Percentiles rank a stretch among this genome's conserved stretches.
Evolutionary conservation across 2,329 filamentous ascomycete genomes (phyloP).

Genomic region (Hypoxylon sp.): DNA sequence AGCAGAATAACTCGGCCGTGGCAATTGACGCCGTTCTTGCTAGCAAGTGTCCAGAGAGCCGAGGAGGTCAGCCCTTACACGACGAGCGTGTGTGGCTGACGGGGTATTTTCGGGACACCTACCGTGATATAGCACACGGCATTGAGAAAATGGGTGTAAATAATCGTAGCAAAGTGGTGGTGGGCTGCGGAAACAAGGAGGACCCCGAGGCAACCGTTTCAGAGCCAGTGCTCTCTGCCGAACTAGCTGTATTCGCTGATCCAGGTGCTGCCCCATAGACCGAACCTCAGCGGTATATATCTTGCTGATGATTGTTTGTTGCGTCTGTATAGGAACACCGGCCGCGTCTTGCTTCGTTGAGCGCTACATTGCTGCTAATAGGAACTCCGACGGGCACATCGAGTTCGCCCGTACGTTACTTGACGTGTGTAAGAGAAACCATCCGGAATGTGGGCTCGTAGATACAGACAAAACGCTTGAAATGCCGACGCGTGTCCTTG

Average conservation of each 20-base stretch:
- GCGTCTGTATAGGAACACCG: slow-evolving; percentile 28
- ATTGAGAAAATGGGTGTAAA: neutral
- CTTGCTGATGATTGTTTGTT: slow-evolving; percentile 3
- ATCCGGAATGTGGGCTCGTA: slow-evolving; percentile 30
- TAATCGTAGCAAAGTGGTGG: slow-evolving; percentile 14
- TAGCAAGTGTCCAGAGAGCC: slow-evolving; percentile 4
- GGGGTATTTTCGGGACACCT: slow-evolving; percentile 16
- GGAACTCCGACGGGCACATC: slow-evolving; percentile 29
- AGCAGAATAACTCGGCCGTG: neutral
- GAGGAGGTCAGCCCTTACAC: slow-evolving; percentile 13
- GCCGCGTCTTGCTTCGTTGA: slow-evolving; percentile 30
- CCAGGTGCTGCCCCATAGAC: slow-evolving; percentile 26
- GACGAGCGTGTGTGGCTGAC: slow-evolving; percentile 39
- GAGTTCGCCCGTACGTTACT: slow-evolving; percentile 31
- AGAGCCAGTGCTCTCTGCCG: neutral
- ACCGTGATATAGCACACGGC: neutral
- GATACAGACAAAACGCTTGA: neutral
- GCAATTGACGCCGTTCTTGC: slow-evolving; percentile 27
- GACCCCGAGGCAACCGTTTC: slow-evolving; percentile 24
- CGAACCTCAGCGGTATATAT: neutral
- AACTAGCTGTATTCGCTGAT: slow-evolving; percentile 32
- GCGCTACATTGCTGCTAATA: slow-evolving; percentile 19
- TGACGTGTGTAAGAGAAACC: slow-evolving; percentile 15
- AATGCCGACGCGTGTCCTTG: slow-evolving; percentile 42
- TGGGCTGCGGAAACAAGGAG: slow-evolving; percentile 22